Evolutionary conservation across 2,329 filamentous ascomycete species (phyloP).

Genomic region (Penicillium corylophilum): DNA sequence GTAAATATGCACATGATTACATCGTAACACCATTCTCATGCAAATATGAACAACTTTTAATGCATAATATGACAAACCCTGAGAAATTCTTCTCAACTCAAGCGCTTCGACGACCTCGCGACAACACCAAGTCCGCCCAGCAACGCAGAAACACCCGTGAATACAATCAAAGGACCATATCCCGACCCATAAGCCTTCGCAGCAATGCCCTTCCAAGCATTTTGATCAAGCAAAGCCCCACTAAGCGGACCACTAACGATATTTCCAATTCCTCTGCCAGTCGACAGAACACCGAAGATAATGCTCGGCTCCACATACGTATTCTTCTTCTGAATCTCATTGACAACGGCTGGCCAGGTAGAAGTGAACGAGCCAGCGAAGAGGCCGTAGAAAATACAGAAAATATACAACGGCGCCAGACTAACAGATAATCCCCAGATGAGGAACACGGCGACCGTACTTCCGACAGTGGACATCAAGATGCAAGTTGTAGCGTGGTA

Average conservation of each 20-base stretch:
- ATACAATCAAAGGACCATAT: slow-evolving; percentile 30
- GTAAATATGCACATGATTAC: too few relatives aligned
- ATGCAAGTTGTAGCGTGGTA: slow-evolving; percentile 42
- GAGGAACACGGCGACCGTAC: slow-evolving; percentile 43
- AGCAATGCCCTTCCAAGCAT: slow-evolving; percentile 18
- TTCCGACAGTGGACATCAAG: slow-evolving; percentile 44
- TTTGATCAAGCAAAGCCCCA: slow-evolving; percentile 35
- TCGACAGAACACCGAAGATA: slow-evolving; percentile 50
- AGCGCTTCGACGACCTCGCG: slow-evolving; percentile 6
- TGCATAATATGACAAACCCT: background rate
- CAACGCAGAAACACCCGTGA: slow-evolving; percentile 27
- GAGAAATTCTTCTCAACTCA: slow-evolving; percentile 1
- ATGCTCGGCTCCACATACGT: slow-evolving; percentile 46
- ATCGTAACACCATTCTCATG: background rate
- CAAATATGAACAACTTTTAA: background rate
- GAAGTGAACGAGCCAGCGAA: slow-evolving; percentile 46
- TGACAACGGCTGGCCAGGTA: slow-evolving; percentile 49
- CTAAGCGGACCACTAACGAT: slow-evolving; percentile 53
- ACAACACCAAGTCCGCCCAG: slow-evolving; percentile 15
- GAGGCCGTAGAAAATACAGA: slow-evolving; percentile 48
- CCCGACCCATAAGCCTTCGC: slow-evolving; percentile 28
- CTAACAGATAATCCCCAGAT: slow-evolving; percentile 50
- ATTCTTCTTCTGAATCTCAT: slow-evolving; percentile 40
- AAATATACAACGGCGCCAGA: slow-evolving; percentile 44
- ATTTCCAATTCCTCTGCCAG: slow-evolving; percentile 53